These are phyloP conservation scores for Saksenaea vasiformis DNA, from an alignment of 371 early-diverging fungal species.

Conservation along the genomic window DNA sequence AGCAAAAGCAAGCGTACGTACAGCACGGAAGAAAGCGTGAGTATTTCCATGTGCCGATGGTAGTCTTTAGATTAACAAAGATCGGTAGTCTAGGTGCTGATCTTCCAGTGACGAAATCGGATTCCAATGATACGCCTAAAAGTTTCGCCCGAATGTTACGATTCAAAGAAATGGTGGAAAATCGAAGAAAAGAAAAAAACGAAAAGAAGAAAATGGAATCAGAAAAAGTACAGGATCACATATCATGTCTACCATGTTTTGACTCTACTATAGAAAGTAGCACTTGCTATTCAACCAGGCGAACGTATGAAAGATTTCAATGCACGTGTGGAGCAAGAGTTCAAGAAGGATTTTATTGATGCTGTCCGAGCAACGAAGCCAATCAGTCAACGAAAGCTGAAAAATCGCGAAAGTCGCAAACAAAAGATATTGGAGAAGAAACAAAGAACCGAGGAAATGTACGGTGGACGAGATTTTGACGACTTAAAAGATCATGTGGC, in stretches of 20 bases:
- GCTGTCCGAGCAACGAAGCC: constrained; percentile 35
- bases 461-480: constrained; percentile 53
- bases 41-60: background rate
- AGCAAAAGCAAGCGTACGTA: constrained; percentile 43
- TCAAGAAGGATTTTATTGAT: constrained; percentile 25
- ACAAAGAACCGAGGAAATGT: constrained; percentile 31
- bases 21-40: constrained; percentile 29
- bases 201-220: constrained; percentile 25
- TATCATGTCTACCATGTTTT: background rate
- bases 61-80: background rate
- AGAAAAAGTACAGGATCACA: constrained; percentile 3
- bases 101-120: constrained; percentile 16
- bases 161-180: constrained; percentile 35
- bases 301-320: constrained; percentile 44
- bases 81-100: constrained; percentile 12
- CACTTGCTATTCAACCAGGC: constrained; percentile 39
- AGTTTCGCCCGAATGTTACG: constrained; percentile 41
- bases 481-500: constrained; percentile 54
- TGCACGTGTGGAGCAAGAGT: constrained; percentile 42
- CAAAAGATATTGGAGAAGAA: constrained; percentile 43
- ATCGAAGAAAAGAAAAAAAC: constrained; percentile 37
- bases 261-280: constrained; percentile 11
- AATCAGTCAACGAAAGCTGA: constrained; percentile 35
- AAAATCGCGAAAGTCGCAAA: constrained; percentile 45
- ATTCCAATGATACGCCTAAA: constrained; percentile 39